Conservation (phyloP, 345 rosid genomes). For the Eucalyptus cloeziana region DNA sequence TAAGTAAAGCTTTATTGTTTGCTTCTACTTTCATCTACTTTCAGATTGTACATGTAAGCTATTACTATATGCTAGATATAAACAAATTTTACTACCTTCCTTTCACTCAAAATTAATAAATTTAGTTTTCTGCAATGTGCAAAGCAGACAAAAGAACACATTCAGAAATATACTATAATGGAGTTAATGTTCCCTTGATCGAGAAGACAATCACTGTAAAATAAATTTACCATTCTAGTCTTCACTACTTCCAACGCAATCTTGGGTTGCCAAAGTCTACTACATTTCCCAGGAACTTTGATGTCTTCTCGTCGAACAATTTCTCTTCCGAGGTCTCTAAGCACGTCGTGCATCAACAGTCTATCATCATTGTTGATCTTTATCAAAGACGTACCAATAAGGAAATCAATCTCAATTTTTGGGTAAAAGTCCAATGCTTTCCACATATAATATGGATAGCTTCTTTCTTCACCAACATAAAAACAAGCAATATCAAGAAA, state of each 20-base stretch:
- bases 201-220: accelerated
- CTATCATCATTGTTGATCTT: neutral
- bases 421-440: neutral
- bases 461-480: neutral
- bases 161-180: no score
- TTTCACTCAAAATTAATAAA: neutral
- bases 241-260: neutral
- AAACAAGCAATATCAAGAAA: neutral
- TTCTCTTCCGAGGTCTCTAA: neutral
- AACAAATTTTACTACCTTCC: neutral
- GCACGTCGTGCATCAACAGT: neutral
- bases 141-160: no score
- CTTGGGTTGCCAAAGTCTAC: neutral
- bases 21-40: neutral
- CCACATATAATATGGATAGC: neutral
- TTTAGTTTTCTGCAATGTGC: neutral
- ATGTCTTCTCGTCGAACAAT: neutral
- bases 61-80: no score
- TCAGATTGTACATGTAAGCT: neutral
- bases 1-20: neutral
- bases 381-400: neutral
- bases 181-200: neutral
- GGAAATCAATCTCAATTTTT: neutral
- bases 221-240: neutral
- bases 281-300: no score